Conservation (phyloP, 2,329 filamentous ascomycete species). For the Beauveria varroae region DNA sequence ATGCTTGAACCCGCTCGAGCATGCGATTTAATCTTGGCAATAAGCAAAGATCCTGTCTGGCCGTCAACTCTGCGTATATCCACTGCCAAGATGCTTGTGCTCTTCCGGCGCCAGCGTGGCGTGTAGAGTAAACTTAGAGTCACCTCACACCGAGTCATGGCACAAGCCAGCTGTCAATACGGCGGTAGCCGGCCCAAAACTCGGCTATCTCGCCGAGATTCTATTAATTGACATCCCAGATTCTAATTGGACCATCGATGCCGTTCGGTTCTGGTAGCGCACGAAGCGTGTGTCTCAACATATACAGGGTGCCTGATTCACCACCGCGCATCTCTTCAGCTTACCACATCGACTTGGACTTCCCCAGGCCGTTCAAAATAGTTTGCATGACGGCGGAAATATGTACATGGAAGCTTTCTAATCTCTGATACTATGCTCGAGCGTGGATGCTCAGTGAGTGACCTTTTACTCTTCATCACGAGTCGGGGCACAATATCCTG, state of each 20-base stretch:
- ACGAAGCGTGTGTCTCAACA: neutral
- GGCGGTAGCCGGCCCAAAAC: neutral
- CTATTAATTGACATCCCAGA: neutral
- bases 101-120: neutral
- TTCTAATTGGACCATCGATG: neutral
- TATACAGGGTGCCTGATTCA: no score
- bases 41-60: neutral
- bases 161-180: neutral
- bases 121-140: neutral
- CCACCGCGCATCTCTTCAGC: neutral
- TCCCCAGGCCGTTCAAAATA: no score
- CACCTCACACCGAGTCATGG: neutral
- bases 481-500: no score
- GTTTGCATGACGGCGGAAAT: no score
- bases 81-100: neutral
- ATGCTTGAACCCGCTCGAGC: neutral
- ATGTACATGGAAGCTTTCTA: no score
- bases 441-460: no score
- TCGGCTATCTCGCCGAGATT: conserved; percentile 6
- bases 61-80: neutral
- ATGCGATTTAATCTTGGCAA: neutral
- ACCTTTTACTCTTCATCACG: no score
- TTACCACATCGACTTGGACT: neutral
- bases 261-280: neutral
- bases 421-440: no score